Evolutionary conservation across 2,329 filamentous ascomycete genomes (phyloP).

Genomic region (Ascochyta rabiei): DNA sequence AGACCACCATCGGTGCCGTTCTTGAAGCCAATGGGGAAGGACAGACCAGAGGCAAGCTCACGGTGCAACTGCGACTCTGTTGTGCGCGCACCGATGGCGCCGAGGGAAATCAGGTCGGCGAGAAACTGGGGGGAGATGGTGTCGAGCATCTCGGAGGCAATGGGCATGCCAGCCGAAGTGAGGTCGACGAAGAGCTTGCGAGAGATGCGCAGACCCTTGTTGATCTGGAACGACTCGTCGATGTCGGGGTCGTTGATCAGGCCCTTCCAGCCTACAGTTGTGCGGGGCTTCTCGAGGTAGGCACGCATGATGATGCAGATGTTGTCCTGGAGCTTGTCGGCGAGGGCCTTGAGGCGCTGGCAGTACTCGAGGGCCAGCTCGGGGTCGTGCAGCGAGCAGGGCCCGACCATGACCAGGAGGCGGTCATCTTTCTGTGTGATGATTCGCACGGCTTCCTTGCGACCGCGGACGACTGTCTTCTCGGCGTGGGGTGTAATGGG

Average conservation of each 20-base stretch:
- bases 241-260: conserved; percentile 99
- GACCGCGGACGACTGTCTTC: conserved; percentile 73
- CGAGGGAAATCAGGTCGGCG: conserved; percentile 92
- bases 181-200: conserved; percentile 92
- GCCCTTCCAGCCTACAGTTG: conserved; percentile 98
- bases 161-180: conserved; percentile 85
- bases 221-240: conserved; percentile 96
- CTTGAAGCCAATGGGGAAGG: conserved; percentile 99
- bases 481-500: conserved; percentile 67
- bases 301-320: conserved; percentile 95
- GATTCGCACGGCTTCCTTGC: conserved; percentile 72
- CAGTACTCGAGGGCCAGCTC: conserved; percentile 87
- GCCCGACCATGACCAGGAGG: conserved; percentile 91
- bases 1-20: conserved; percentile 96
- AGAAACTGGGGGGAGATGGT: conserved; percentile 98
- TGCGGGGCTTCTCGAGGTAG: conserved; percentile 98
- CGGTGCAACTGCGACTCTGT: conserved; percentile 97
- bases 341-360: conserved; percentile 73
- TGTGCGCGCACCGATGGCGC: conserved; percentile 92
- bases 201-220: conserved; percentile 94
- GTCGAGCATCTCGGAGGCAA: conserved; percentile 97
- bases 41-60: conserved; percentile 91
- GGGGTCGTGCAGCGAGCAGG: conserved; percentile 97
- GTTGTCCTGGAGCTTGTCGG: conserved; percentile 80
- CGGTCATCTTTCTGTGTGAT: conserved; percentile 82